Evolutionary conservation across 2,329 filamentous ascomycete genomes (phyloP).

Genomic region (Cladophialophora yegresii): DNA sequence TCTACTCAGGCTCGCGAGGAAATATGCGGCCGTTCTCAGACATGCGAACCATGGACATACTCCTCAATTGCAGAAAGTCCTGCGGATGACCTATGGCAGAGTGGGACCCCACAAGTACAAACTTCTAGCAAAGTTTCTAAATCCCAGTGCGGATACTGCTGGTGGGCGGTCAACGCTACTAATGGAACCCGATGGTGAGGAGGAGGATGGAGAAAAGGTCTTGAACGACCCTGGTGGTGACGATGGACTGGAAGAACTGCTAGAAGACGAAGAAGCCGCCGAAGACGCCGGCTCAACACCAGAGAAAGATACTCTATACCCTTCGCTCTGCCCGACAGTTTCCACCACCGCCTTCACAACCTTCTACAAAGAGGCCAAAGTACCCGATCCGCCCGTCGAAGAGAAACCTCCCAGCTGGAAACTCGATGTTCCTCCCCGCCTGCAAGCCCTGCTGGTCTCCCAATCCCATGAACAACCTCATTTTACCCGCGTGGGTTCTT

Average conservation of each 20-base stretch:
- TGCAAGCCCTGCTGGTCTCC: constrained; percentile 42
- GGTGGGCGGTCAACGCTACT: neutral
- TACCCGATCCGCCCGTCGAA: neutral
- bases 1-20: constrained; percentile 36
- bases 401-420: constrained; percentile 42
- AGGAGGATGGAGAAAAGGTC: neutral
- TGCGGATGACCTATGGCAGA: constrained; percentile 60
- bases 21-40: constrained; percentile 49
- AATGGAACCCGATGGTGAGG: neutral
- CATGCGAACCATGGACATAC: constrained; percentile 60
- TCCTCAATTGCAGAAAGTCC: constrained; percentile 53
- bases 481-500: constrained; percentile 34
- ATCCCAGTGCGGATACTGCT: neutral
- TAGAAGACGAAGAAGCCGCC: neutral
- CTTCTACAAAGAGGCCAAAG: neutral
- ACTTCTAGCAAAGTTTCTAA: constrained; percentile 46
- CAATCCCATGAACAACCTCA: constrained; percentile 41
- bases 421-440: constrained; percentile 39
- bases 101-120: constrained; percentile 55
- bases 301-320: constrained; percentile 25
- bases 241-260: neutral
- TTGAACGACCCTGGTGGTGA: neutral
- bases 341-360: neutral
- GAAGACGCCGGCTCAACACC: neutral
- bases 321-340: neutral